Evolutionary conservation across 1,139 yeast genomes (phyloP).

Genomic region (Suhomyces terraborum): DNA sequence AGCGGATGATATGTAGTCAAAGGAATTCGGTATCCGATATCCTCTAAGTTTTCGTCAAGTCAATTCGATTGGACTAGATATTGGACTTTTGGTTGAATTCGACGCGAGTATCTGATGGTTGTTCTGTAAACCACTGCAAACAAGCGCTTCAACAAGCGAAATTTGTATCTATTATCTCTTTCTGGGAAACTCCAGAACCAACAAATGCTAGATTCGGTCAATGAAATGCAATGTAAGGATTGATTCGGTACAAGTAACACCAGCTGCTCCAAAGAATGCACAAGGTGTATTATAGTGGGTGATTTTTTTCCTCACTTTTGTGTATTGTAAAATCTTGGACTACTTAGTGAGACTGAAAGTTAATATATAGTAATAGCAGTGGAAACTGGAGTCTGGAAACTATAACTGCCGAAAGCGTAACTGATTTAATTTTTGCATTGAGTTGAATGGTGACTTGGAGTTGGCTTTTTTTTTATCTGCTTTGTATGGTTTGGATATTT

Average conservation of each 20-base stretch:
- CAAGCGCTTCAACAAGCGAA: background rate
- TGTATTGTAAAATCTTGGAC: background rate
- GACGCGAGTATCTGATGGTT: background rate
- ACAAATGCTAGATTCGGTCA: background rate
- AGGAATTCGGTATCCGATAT: background rate
- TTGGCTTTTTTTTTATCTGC: no score
- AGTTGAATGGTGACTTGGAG: no score
- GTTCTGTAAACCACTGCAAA: background rate
- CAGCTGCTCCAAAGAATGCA: background rate
- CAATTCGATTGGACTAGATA: background rate
- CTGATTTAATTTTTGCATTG: no score
- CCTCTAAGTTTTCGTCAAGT: background rate
- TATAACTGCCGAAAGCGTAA: no score
- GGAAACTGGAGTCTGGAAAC: no score
- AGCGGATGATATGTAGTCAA: background rate
- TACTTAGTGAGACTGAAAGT: no score
- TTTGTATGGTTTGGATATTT: no score
- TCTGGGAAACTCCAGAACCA: background rate
- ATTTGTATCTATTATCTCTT: background rate
- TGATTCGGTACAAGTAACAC: constrained; percentile 1
- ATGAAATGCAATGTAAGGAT: background rate
- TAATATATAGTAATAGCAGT: no score
- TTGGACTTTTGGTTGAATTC: background rate
- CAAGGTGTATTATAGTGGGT: background rate
- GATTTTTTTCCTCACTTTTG: constrained; percentile 3